Base-by-base conservation (phyloP, 352 stramenopile genomes). In the Globisporangium okanoganense region DNA sequence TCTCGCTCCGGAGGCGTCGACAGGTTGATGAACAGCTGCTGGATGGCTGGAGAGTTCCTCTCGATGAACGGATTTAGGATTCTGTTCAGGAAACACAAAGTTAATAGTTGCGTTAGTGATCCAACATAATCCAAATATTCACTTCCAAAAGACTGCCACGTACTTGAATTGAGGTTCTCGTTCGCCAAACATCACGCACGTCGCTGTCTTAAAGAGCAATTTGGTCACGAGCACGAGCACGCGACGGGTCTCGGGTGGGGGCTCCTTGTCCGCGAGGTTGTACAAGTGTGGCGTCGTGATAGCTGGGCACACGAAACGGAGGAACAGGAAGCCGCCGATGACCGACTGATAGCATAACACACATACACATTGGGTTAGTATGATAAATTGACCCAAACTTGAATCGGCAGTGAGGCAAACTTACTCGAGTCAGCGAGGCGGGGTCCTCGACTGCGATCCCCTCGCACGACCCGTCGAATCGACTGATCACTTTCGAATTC, bases 1-100 rank as follows among this genome's bases (percentile, higher is more conserved):
- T 88, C 77, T 51, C 77, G 69, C n/a, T 71, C 67, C 3, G 82
- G 85, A 3, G 77, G 71, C 51, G 85, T 77, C 24, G 85, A 81
- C 48, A 95, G 67, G 13, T 84, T 78, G 35, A 75, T 73, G 53
- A 93, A 95, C 0, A 95, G 66, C 24, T 79, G 69, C 58, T 93
- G 77, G 53, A 95, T 93, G 25, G 70, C 73, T 10, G 74, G 65
- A 3, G 87, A 88, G 49, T 96, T 96, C 24, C 77, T 76, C 52
- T 92, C 80, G 53, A 96, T 94, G 65, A 96, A 96, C 40, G 82
- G 75, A 71, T 95, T 95, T 41, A 95, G 67, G 25, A 93, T 79
- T 57, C 86, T 93, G 33, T 49, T 31, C 27, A 33, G 18, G 25
- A 47, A 10, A 31, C n/a, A 13, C 1, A 25, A 38, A 24, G 12